Conservation (phyloP, 2,329 filamentous ascomycete species). For the Epichloe brachyelytri region DNA sequence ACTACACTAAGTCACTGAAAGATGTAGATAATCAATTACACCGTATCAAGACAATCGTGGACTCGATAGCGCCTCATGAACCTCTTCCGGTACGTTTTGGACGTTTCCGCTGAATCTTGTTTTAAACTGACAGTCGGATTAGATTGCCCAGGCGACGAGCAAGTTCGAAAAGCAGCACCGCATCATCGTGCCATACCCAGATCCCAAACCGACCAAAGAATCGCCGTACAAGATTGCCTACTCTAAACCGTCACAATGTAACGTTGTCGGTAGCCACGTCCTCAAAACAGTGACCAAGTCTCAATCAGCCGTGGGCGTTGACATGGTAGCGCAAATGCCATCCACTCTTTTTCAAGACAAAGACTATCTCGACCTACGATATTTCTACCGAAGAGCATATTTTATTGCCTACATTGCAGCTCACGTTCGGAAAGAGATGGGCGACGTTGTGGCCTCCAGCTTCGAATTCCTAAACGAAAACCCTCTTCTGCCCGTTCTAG, state of each 20-base stretch:
- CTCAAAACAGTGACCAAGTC: constrained; percentile 59
- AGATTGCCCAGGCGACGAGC: constrained; percentile 57
- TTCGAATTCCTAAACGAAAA: constrained; percentile 64
- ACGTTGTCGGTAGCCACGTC: constrained; percentile 80
- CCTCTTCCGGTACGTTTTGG: constrained; percentile 32
- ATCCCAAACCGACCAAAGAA: constrained; percentile 63
- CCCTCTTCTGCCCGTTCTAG: constrained; percentile 56
- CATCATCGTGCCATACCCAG: constrained; percentile 69
- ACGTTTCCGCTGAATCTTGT: background rate
- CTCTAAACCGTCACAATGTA: constrained; percentile 61
- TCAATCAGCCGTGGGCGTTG: constrained; percentile 48
- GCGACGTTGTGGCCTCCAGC: constrained; percentile 39
- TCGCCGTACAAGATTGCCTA: constrained; percentile 74
- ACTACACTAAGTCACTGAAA: constrained; percentile 35
- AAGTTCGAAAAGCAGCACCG: constrained; percentile 54
- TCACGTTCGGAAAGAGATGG: constrained; percentile 47
- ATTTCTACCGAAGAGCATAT: constrained; percentile 89
- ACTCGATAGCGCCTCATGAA: constrained; percentile 35
- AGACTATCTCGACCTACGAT: constrained; percentile 84
- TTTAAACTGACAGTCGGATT: background rate
- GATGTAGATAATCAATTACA: constrained; percentile 37
- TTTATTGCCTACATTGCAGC: constrained; percentile 74
- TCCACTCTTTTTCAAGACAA: constrained; percentile 74
- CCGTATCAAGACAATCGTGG: constrained; percentile 38
- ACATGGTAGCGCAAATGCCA: constrained; percentile 84